phyloP scores from a whole-genome alignment of 306 rosid genomes.

The Vigna unguiculata region DNA sequence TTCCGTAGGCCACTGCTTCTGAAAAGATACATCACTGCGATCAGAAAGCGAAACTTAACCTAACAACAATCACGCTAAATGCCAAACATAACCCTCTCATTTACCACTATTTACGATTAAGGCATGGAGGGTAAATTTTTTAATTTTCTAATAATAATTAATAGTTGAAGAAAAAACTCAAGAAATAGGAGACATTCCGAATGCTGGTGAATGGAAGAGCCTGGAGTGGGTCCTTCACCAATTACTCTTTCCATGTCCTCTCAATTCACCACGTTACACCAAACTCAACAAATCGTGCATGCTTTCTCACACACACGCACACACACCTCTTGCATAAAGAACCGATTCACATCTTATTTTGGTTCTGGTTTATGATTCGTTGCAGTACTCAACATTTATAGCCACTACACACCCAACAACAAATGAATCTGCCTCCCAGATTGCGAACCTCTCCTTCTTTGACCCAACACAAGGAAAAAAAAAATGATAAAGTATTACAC shows the following conservation, averaged over 20 bases:
- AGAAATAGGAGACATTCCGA: conserved; percentile 33
- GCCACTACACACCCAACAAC: conserved; percentile 14
- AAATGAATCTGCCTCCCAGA: conserved; percentile 30
- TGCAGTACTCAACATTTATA: neutral
- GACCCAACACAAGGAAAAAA: neutral
- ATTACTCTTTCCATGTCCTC: conserved; percentile 24
- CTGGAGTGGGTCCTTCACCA: conserved; percentile 37
- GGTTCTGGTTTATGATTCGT: neutral
- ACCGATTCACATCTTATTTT: conserved; percentile 28
- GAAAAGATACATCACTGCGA: conserved; percentile 29
- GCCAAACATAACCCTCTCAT: conserved; percentile 18
- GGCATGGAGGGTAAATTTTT: neutral
- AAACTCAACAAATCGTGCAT: conserved; percentile 41
- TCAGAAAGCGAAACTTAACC: conserved; percentile 62
- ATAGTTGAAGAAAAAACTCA: too few species aligned
- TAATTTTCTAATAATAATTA: too few species aligned
- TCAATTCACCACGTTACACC: conserved; percentile 28
- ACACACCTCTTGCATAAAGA: too few species aligned
- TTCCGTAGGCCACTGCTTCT: conserved; percentile 45
- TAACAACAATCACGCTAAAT: conserved; percentile 43
- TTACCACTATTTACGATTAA: conserved; percentile 26
- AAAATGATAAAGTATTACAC: neutral
- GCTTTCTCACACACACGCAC: conserved; percentile 15
- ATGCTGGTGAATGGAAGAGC: conserved; percentile 32
- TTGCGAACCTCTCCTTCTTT: neutral